phyloP scores from a whole-genome alignment of 805 yeast genomes.

The Candida ulmi region DNA sequence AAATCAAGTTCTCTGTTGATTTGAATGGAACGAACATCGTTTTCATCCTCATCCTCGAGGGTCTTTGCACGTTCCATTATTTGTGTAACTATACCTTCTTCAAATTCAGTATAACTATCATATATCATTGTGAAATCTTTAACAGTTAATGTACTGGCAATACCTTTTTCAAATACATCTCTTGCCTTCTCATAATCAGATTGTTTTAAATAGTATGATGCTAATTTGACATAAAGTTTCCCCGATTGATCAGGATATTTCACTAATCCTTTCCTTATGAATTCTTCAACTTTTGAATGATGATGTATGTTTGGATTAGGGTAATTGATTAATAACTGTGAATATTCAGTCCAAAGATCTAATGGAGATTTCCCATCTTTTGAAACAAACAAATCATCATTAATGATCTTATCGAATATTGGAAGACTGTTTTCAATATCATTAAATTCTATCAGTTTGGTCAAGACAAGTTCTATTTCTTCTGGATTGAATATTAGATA shows the following conservation, averaged over 20 bases:
- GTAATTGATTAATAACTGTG: conserved; percentile 31
- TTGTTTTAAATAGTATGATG: conserved; percentile 40
- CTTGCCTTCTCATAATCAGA: conserved; percentile 34
- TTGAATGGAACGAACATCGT: no score
- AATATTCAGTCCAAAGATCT: conserved; percentile 41
- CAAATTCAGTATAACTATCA: conserved; percentile 56
- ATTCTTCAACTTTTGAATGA: conserved; percentile 26
- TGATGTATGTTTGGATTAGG: conserved; percentile 6
- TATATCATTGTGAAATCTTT: conserved; percentile 59
- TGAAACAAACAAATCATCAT: conserved; percentile 29
- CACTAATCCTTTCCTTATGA: conserved; percentile 29
- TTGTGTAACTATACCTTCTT: conserved; percentile 40
- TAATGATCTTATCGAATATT: conserved; percentile 30
- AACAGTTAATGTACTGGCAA: conserved; percentile 42
- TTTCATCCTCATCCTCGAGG: conserved; percentile 9
- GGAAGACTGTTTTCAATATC: conserved; percentile 23
- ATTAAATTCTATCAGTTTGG: conserved; percentile 28
- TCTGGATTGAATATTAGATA: conserved; percentile 26
- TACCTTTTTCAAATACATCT: conserved; percentile 41
- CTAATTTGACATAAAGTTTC: conserved; percentile 39
- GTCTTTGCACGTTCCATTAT: conserved; percentile 6
- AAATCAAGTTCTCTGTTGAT: conserved; percentile 34
- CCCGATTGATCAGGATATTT: conserved; percentile 59
- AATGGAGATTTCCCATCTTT: conserved; percentile 36
- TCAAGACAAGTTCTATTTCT: conserved; percentile 27